Evolutionary conservation across 106 monocot genomes (phyloP).

Genomic region (Agapanthus africanus): DNA sequence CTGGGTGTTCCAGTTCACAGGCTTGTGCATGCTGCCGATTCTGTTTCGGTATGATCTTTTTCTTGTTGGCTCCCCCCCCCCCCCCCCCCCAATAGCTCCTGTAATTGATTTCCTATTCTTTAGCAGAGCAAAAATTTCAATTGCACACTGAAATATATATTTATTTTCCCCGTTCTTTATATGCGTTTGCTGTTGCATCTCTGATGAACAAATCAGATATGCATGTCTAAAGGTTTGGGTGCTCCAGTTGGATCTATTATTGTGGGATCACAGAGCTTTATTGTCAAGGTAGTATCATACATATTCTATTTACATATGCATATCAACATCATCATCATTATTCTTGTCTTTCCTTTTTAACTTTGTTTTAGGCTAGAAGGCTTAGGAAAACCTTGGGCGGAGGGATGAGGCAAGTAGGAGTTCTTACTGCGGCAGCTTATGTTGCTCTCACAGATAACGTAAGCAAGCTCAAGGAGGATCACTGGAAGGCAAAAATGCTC

Average conservation of each 20-base stretch:
- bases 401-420: slow-evolving; percentile 94
- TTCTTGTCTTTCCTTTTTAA: neutral
- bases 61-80: neutral
- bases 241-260: slow-evolving; percentile 96
- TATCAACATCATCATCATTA: neutral
- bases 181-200: neutral
- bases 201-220: slow-evolving; percentile 41
- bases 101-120: too few species aligned
- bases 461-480: slow-evolving; percentile 72
- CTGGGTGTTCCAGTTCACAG: slow-evolving; percentile 81
- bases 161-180: neutral
- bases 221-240: slow-evolving; percentile 93
- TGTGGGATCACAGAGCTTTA: slow-evolving; percentile 69
- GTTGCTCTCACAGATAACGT: slow-evolving; percentile 72
- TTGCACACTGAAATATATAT: too few species aligned
- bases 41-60: slow-evolving; percentile 65
- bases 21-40: slow-evolving; percentile 88
- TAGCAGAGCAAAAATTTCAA: too few species aligned
- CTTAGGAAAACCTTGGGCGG: slow-evolving; percentile 90
- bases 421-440: slow-evolving; percentile 88
- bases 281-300: slow-evolving; percentile 45
- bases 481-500: slow-evolving; percentile 64
- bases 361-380: slow-evolving; percentile 61
- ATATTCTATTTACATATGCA: neutral
- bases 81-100: too few species aligned